Conservation (phyloP, 2,329 filamentous ascomycete genomes). For the Sporothrix sp. region DNA sequence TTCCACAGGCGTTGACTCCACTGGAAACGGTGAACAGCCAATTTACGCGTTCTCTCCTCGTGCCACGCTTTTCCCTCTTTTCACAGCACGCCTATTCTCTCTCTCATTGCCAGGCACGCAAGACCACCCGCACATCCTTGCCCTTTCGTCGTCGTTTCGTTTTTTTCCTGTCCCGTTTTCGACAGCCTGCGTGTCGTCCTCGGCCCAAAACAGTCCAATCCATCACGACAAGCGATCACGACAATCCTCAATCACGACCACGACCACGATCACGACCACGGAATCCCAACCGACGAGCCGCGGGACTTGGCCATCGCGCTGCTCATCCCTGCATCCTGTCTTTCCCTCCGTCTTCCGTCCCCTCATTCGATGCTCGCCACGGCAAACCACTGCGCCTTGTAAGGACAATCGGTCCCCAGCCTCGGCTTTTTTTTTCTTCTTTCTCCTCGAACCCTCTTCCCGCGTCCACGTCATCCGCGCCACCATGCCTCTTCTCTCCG, state of each 20-base stretch:
- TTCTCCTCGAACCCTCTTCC: neutral
- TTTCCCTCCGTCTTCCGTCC: neutral
- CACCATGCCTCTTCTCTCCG: constrained; percentile 38
- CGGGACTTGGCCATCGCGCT: no score
- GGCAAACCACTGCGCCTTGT: neutral
- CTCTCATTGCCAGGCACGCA: neutral
- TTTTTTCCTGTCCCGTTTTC: no score
- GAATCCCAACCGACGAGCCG: no score
- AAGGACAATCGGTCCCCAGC: neutral
- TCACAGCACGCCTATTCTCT: neutral
- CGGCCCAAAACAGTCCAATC: no score
- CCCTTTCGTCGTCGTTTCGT: no score
- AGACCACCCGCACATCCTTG: no score
- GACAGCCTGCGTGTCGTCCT: no score
- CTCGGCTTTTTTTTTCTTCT: neutral
- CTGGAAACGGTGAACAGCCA: constrained; percentile 7
- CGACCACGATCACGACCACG: no score
- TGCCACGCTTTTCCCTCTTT: constrained; percentile 1
- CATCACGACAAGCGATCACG: no score
- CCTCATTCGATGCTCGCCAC: neutral
- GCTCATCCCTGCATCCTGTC: no score
- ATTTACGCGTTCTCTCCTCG: constrained; percentile 18
- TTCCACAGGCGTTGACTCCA: neutral
- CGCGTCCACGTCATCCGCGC: neutral
- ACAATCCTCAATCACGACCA: no score